Conservation (phyloP, 371 early-diverging fungal genomes). For the Circinella minor region DNA sequence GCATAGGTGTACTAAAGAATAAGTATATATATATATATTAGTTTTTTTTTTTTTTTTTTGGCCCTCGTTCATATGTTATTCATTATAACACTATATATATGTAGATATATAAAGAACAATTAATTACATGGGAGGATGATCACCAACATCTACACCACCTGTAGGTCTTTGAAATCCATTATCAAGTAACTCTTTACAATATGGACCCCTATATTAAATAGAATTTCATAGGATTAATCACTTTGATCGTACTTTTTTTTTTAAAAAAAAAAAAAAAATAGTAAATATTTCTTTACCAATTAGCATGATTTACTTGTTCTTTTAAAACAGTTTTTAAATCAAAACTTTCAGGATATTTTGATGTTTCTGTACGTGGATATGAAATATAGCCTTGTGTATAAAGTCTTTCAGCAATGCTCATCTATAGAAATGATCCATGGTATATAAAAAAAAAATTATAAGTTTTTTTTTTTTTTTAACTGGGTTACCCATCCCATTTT, state of each 20-base stretch:
- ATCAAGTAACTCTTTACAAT: conserved; percentile 33
- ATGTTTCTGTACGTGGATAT: conserved; percentile 82
- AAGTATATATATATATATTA: not conserved
- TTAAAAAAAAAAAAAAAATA: too few relatives aligned
- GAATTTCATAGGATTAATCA: not conserved
- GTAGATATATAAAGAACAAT: too few relatives aligned
- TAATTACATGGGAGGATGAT: conserved; percentile 54
- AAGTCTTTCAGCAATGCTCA: conserved; percentile 57
- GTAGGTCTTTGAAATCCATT: conserved; percentile 47
- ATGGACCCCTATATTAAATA: conserved; percentile 29
- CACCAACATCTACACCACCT: conserved; percentile 56
- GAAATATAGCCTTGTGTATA: conserved; percentile 69
- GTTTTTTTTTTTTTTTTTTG: not conserved
- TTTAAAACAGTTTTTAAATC: conserved; percentile 50
- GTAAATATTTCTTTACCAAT: conserved; percentile 34
- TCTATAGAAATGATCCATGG: conserved; percentile 29
- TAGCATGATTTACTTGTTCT: conserved; percentile 42
- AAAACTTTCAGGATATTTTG: conserved; percentile 64
- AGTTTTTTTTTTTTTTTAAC: too few relatives aligned
- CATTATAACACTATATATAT: not conserved
- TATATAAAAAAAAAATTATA: not conserved
- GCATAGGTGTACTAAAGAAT: conserved; percentile 49
- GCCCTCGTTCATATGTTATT: too few relatives aligned
- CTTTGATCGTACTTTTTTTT: too few relatives aligned
- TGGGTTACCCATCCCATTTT: not conserved